Base-by-base conservation (phyloP, 169 alveolate genomes). In the Blepharisma undulans region DNA sequence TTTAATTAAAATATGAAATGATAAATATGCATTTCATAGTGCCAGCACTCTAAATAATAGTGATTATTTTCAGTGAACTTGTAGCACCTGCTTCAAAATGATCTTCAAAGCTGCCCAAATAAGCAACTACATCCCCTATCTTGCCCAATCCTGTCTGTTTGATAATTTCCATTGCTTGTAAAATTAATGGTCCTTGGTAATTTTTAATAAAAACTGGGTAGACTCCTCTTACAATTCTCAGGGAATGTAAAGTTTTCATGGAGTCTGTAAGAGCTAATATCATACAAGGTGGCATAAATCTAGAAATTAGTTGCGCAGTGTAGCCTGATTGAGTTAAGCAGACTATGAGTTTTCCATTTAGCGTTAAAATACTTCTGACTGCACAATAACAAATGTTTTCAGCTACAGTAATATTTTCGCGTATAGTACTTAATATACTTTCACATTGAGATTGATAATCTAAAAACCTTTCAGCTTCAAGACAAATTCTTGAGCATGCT, bases 321-420 rank as follows among this genome's bases (percentile, higher is more conserved):
- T 96, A 97, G 25, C 99, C 99, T 1, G 99, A 98, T 76, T 98
- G 99, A 18, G 99, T 99, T 90, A 99, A 96, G 21, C 99, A 98
- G 59, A 99, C 95, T 86, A 99, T 98, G 27, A 98, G 95, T 48
- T 96, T 91, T 10, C 99, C 99, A 84, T 95, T 95, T 74, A 98
- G 93, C 76, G 97, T 98, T 90, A 97, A 97, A 27, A 98, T 97
- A 36, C 97, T 95, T 72, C 96, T 97, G n/a, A 97, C 99, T 27
- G 99, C 99, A 82, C 99, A 94, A 74, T 98, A 93, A n/a, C 98
- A 98, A 36, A 98, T 90, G 4, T 98, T 95, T 91, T 98, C 87
- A 29, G 87, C 34, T 29, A 92, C 30, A 29, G 48, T 33, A n/a
- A 93, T 72, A 90, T 92, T 61, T 92, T 34, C 30, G 95, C 94